Evolutionary conservation across 2,329 filamentous ascomycete species (phyloP).

Genomic region (Scedosporium boydii): DNA sequence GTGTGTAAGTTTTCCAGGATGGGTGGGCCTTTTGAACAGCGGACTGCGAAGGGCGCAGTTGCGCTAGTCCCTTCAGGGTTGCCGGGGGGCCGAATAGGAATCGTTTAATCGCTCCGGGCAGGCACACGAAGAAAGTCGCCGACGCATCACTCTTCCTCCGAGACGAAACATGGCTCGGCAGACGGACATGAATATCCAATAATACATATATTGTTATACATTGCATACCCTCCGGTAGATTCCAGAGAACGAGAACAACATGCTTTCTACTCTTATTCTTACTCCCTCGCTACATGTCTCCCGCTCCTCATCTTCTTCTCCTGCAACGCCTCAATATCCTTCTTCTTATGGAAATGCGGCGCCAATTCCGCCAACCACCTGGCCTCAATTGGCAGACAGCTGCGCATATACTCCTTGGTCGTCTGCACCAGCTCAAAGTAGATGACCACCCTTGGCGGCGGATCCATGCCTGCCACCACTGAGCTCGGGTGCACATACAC

Average conservation of each 20-base stretch:
- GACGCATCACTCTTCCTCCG: no score
- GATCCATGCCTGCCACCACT: constrained; percentile 69
- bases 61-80: no score
- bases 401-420: constrained; percentile 87
- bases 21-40: no score
- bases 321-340: constrained; percentile 75
- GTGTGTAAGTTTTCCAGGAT: not conserved
- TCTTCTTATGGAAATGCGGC: constrained; percentile 89
- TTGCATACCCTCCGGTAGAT: no score
- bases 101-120: no score
- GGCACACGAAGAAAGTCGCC: no score
- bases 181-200: no score
- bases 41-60: no score
- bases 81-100: no score
- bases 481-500: constrained; percentile 88
- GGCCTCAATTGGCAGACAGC: constrained; percentile 72
- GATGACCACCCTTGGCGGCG: constrained; percentile 70
- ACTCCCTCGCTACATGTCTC: constrained; percentile 2
- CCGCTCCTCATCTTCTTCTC: constrained; percentile 51
- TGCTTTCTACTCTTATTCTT: not conserved
- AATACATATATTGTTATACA: no score
- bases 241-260: no score
- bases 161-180: no score
- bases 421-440: constrained; percentile 80
- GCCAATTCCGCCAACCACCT: constrained; percentile 84